Evolutionary conservation across 371 early-diverging fungal genomes (phyloP), one percentile per base, ranked within the genome.

Genomic region (Rhizomucor pusillus): DNA sequence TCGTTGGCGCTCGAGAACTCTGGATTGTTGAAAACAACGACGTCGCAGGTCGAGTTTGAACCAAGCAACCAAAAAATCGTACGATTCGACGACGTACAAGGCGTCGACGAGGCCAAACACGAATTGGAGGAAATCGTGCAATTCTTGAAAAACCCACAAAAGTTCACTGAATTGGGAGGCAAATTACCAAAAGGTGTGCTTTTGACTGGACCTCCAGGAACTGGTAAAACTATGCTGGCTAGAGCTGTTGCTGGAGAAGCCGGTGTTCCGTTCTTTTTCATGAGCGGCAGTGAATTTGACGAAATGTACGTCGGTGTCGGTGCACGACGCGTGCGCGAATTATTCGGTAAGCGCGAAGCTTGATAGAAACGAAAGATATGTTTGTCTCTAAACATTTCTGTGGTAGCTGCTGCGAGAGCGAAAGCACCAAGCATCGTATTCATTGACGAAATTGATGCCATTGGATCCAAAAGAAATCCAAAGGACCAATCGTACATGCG

Each of bases 291-390:
- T 55, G 98, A 99, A 72, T 97, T 97, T 78, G 98, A 96, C 73
- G 98, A 99, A 69, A 86, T 98, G 77, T 98, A 94, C 69, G 99
- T 99, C 12, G 99, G 99, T 52, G 99, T 99, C 14, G 99, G 98
- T 35, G 97, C 97, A 22, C 78, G 89, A 65, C 80, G 90, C 59
- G 85, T 90, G 1, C 81, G 90, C 11, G 86, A 87, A 55, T 71
- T 92, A 25, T 90, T 90, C 73, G 78, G 83, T 82, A 74, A 56
- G 62, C 56, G 16, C 5, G 3, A 18, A 20, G 14, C 20, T 37
- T 20, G 25, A 20, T 20, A 44, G 23, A n/a, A 18, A 57, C 29
- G n/a, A 25, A 18, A 37, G 1, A n/a, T 16, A 33, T 40, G 5
- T 41, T 43, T 4, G 12, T 52, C 3, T 12, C 41, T 22, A 33